Percentiles rank a stretch among this genome's conserved stretches.
phyloP scores from a whole-genome alignment of 352 stramenopile species.

The Globisporangium ultimum region DNA sequence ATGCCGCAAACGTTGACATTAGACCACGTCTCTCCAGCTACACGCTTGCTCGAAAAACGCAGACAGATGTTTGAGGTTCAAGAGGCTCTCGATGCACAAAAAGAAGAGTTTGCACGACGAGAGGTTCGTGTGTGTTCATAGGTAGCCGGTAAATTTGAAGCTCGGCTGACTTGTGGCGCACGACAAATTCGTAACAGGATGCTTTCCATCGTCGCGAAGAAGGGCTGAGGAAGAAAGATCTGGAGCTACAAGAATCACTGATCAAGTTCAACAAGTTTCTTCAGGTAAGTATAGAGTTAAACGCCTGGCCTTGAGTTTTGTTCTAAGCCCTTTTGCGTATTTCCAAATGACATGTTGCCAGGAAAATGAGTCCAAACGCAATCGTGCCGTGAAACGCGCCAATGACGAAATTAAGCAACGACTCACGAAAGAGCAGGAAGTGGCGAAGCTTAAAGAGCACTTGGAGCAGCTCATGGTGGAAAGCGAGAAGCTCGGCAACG shows the following conservation, averaged over 20 bases:
- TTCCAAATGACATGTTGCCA: slow-evolving; percentile 27
- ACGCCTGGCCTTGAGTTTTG: background rate
- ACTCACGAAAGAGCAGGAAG: slow-evolving; percentile 86
- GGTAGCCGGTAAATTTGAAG: too few species aligned
- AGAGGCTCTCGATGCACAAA: slow-evolving; percentile 92
- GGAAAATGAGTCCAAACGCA: slow-evolving; percentile 94
- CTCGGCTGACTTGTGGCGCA: background rate
- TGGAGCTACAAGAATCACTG: slow-evolving; percentile 93
- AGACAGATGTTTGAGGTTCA: slow-evolving; percentile 95
- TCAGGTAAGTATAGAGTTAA: slow-evolving; percentile 10
- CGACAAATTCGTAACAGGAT: slow-evolving; percentile 40
- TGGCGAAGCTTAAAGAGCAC: slow-evolving; percentile 69
- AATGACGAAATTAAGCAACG: slow-evolving; percentile 92
- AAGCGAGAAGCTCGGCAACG: slow-evolving; percentile 56
- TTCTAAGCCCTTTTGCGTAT: slow-evolving; percentile 12
- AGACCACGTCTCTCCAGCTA: slow-evolving; percentile 92
- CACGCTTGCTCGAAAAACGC: slow-evolving; percentile 89
- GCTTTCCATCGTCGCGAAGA: slow-evolving; percentile 93
- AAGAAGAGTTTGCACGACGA: slow-evolving; percentile 90
- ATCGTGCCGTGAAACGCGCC: slow-evolving; percentile 89
- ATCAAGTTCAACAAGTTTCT: slow-evolving; percentile 97
- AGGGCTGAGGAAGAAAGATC: slow-evolving; percentile 90
- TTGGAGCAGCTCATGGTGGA: slow-evolving; percentile 61
- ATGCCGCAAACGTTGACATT: slow-evolving; percentile 89
- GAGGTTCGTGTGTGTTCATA: slow-evolving; percentile 22